Percentiles rank a stretch among this genome's conserved stretches.
Evolutionary conservation across 176 grass and related monocot genomes (phyloP).

Genomic region (Themeda triandra): DNA sequence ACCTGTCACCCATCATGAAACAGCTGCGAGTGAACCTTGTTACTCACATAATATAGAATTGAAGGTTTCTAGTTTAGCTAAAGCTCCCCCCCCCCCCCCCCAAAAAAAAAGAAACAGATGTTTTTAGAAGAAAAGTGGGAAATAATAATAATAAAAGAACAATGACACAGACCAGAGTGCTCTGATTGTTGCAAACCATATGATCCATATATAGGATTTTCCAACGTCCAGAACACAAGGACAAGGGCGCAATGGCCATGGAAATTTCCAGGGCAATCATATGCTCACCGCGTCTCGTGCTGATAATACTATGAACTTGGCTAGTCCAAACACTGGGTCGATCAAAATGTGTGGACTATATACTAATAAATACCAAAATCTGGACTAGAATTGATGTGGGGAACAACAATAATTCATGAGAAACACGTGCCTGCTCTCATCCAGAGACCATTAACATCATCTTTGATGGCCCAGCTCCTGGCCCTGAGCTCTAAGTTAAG

Average conservation of each 20-base stretch:
- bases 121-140: background rate
- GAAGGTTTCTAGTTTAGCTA: background rate
- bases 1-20: constrained; percentile 1
- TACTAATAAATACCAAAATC: constrained; percentile 25
- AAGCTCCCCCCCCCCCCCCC: accelerated
- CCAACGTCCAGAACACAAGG: background rate
- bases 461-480: background rate
- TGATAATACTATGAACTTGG: background rate
- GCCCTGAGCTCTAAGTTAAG: constrained; percentile 26
- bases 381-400: background rate
- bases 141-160: background rate
- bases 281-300: background rate
- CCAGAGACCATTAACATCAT: background rate
- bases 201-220: background rate
- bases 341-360: constrained; percentile 19
- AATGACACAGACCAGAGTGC: background rate
- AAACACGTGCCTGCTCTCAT: background rate
- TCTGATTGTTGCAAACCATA: background rate
- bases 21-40: background rate
- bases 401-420: background rate
- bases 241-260: background rate
- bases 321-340: background rate
- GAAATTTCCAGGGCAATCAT: background rate
- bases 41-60: background rate
- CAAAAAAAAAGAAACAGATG: background rate